Percentiles rank a stretch among this genome's conserved stretches.
phyloP scores from a whole-genome alignment of 1,284 basidiomycete species.

The Athelia psychrophila region DNA sequence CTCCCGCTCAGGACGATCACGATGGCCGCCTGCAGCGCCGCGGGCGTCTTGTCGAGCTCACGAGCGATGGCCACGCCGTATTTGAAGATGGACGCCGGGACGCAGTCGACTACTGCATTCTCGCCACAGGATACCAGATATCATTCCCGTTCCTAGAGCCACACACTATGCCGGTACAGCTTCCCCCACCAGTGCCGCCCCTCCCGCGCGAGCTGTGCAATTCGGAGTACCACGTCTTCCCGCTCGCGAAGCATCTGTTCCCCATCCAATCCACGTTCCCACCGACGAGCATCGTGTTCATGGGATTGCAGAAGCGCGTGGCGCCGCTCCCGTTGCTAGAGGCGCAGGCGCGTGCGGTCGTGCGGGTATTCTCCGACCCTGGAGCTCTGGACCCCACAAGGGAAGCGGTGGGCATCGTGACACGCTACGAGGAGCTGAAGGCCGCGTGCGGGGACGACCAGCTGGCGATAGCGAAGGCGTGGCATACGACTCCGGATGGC shows the following conservation, averaged over 20 bases:
- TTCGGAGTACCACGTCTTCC: constrained; percentile 62
- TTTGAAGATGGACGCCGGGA: constrained; percentile 62
- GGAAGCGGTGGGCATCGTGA: constrained; percentile 46
- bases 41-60: constrained; percentile 42
- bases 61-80: constrained; percentile 41
- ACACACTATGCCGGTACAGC: constrained; percentile 24
- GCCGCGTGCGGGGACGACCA: constrained; percentile 26
- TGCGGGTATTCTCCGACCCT: constrained; percentile 51
- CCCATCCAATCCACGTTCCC: constrained; percentile 47
- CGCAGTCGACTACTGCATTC: constrained; percentile 57
- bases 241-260: constrained; percentile 53
- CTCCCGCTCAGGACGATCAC: constrained; percentile 26
- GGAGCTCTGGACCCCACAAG: constrained; percentile 41
- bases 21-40: constrained; percentile 39
- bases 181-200: constrained; percentile 43
- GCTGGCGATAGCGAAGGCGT: constrained; percentile 44
- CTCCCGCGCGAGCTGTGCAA: constrained; percentile 53
- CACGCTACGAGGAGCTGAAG: constrained; percentile 43
- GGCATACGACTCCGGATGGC: constrained; percentile 46
- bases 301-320: constrained; percentile 55
- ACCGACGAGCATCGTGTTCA: constrained; percentile 55
- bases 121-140: constrained; percentile 73
- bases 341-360: constrained; percentile 59
- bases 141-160: constrained; percentile 58
- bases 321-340: constrained; percentile 67